Evolutionary conservation across 345 rosid species (phyloP).

Genomic region (Lepidium didymum): DNA sequence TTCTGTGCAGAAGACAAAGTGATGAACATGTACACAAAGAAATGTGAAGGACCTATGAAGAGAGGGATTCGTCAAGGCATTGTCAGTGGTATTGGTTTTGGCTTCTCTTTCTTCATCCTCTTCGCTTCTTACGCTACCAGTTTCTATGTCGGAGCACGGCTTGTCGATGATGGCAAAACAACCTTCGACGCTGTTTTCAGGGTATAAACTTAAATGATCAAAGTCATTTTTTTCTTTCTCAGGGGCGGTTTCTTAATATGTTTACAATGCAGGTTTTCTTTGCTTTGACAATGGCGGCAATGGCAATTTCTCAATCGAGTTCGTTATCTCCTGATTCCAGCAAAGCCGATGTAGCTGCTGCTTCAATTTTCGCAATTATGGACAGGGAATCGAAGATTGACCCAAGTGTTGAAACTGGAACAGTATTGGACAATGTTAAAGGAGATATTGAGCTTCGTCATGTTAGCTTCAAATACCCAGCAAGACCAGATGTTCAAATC

Average conservation of each 20-base stretch:
- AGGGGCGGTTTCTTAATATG: not conserved
- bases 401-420: conserved; percentile 67
- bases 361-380: conserved; percentile 64
- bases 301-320: conserved; percentile 67
- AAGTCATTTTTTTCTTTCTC: too few species aligned
- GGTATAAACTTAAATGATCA: too few species aligned
- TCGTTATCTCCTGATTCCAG: conserved; percentile 53
- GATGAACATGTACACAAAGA: conserved; percentile 61
- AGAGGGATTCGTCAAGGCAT: conserved; percentile 65
- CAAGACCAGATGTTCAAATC: conserved; percentile 69
- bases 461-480: conserved; percentile 68
- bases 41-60: conserved; percentile 77
- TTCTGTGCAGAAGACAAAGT: conserved; percentile 90
- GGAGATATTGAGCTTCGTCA: conserved; percentile 72
- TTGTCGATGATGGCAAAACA: conserved; percentile 44
- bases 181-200: conserved; percentile 56
- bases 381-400: conserved; percentile 64
- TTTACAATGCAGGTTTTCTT: conserved; percentile 53
- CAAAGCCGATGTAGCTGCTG: conserved; percentile 56
- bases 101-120: conserved; percentile 56
- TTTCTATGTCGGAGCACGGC: conserved; percentile 74
- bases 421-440: conserved; percentile 36
- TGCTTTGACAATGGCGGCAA: conserved; percentile 58
- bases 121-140: conserved; percentile 52
- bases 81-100: conserved; percentile 65